These are phyloP conservation scores for Eucalyptus virginea DNA, from an alignment of 345 rosid genomes.

Conservation along the genomic window DNA sequence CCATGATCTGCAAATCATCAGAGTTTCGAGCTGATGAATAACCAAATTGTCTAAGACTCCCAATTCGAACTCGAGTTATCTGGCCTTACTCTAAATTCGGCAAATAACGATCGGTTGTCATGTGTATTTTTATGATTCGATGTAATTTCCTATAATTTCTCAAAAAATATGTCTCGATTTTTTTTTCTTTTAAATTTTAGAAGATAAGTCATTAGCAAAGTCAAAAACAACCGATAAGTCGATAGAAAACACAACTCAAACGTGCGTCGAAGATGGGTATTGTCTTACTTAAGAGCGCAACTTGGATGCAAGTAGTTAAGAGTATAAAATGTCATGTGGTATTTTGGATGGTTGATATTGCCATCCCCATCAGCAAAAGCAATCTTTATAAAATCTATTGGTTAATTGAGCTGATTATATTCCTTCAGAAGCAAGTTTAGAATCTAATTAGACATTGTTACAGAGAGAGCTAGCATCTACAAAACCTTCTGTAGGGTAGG, in stretches of 20 bases:
- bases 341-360: not conserved
- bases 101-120: accelerated
- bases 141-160: not conserved
- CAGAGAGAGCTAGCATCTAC: not conserved
- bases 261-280: accelerated
- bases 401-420: not conserved
- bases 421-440: not conserved
- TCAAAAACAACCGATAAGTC: accelerated
- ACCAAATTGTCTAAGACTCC: not conserved
- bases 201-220: not conserved
- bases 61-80: not conserved
- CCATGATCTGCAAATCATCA: accelerated
- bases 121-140: not conserved
- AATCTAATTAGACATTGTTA: not conserved
- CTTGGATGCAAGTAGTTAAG: not conserved
- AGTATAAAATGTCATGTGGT: not conserved
- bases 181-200: not conserved
- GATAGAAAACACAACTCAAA: accelerated
- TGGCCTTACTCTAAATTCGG: accelerated
- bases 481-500: not conserved
- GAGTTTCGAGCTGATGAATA: accelerated
- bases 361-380: not conserved
- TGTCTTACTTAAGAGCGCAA: not conserved
- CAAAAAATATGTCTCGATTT: accelerated
- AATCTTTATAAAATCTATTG: not conserved